Conservation (phyloP, 1,284 basidiomycete species). For the Leccinum solheimii region DNA sequence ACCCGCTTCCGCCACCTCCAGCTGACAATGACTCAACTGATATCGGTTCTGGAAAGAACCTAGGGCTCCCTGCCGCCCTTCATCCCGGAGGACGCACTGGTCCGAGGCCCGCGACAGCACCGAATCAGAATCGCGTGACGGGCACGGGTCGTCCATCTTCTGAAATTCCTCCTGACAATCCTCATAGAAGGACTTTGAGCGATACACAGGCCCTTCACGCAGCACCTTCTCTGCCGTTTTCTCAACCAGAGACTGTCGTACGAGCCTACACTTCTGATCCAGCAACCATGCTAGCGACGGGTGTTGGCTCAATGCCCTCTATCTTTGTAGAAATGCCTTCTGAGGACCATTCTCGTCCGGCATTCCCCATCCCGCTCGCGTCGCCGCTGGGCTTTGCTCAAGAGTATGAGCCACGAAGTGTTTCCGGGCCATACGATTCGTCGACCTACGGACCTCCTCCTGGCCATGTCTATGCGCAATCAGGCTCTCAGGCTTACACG, state of each 20-base stretch:
- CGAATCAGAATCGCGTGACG: constrained; percentile 18
- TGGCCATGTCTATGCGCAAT: constrained; percentile 9
- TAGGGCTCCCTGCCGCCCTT: constrained; percentile 38
- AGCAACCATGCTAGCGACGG: no score
- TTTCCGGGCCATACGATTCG: constrained; percentile 4
- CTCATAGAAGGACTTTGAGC: constrained; percentile 15
- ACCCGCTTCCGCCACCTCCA: constrained; percentile 42
- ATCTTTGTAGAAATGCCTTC: constrained; percentile 18
- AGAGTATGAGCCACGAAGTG: background rate
- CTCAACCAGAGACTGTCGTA: constrained; percentile 10
- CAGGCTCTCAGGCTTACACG: constrained; percentile 16
- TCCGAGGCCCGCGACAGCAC: constrained; percentile 27
- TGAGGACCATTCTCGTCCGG: background rate
- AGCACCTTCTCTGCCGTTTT: constrained; percentile 3
- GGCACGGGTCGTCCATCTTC: constrained; percentile 11
- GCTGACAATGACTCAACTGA: constrained; percentile 18
- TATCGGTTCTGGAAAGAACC: constrained; percentile 15
- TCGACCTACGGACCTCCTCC: background rate
- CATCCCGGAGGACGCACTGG: constrained; percentile 40
- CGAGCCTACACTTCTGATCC: constrained; percentile 12
- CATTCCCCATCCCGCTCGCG: constrained; percentile 9
- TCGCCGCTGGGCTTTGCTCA: constrained; percentile 1
- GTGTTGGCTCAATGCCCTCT: constrained; percentile 14
- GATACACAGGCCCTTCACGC: constrained; percentile 13
- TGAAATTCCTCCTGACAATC: constrained; percentile 10